A percentile compares a stretch with the other conserved stretches of the same genome.
These are phyloP conservation scores for Echinochloa phyllopogon DNA, from an alignment of 176 grass and related monocot genomes.

Conservation along the genomic window DNA sequence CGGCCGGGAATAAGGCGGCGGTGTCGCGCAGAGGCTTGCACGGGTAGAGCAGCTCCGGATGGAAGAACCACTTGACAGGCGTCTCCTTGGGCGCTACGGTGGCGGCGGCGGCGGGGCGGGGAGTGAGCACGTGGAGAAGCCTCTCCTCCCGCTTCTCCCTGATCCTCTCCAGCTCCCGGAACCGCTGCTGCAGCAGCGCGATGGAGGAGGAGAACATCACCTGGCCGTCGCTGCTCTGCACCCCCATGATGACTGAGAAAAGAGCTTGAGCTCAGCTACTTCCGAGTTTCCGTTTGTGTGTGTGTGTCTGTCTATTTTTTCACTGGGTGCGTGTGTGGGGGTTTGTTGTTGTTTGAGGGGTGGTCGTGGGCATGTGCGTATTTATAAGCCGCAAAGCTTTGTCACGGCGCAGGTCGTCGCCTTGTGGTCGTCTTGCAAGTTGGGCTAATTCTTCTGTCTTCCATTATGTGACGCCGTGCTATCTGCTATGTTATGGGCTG, in stretches of 20 bases:
- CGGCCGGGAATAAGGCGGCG: slow-evolving; percentile 39
- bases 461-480: slow-evolving; percentile 33
- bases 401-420: slow-evolving; percentile 36
- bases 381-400: slow-evolving; percentile 56
- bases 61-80: slow-evolving; percentile 66
- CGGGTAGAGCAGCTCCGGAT: slow-evolving; percentile 66
- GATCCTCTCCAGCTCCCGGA: slow-evolving; percentile 75
- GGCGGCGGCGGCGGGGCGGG: background rate
- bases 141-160: slow-evolving; percentile 87
- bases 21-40: slow-evolving; percentile 55
- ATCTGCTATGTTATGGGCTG: slow-evolving; percentile 27
- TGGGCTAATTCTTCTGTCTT: slow-evolving; percentile 34
- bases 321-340: slow-evolving; percentile 18
- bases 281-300: background rate
- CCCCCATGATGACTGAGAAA: slow-evolving; percentile 21
- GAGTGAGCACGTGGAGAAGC: slow-evolving; percentile 47
- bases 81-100: slow-evolving; percentile 16
- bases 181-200: slow-evolving; percentile 84
- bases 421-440: slow-evolving; percentile 54
- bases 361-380: slow-evolving; percentile 49
- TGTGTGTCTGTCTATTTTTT: slow-evolving; percentile 17
- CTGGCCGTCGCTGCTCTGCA: slow-evolving; percentile 50
- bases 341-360: slow-evolving; percentile 29
- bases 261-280: background rate
- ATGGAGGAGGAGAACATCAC: slow-evolving; percentile 79